Base-by-base conservation (phyloP, 2,329 filamentous ascomycete species). In the Cladophialophora carrionii region DNA sequence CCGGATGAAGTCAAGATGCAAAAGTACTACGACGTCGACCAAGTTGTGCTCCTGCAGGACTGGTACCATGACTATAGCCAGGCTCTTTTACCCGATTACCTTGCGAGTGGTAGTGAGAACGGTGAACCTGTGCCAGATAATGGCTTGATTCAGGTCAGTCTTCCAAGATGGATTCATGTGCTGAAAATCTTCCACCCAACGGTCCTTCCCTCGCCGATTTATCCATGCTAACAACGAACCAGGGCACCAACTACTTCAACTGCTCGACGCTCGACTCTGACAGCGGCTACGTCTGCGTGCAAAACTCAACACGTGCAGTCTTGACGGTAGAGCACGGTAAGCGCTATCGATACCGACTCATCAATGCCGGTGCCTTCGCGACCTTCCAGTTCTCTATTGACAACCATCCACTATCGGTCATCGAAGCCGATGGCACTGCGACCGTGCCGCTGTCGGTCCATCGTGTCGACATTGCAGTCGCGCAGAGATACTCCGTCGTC, bases 361-460 rank as follows among this genome's bases (percentile, higher is more conserved):
- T 91, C 73, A 93, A 92, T 71, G 87, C 91, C 10, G 89, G 87
- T n/a, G 89, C 89, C 10, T 92, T 93, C 75, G 81, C 79, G 0
- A 77, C 76, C 24, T 81, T 83, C 66, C 80, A 81, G 63, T 76
- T 85, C 64, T 79, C 76, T 56, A 76, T 82, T 52, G 78, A 78
- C 68, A 73, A 60, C 31, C 57, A 60, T 20, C 32, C 57, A 6
- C 31, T 60, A 8, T 60, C 46, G 7, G 48, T 78, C 1, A 76
- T 77, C 5, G 75, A 76, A 54, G 71, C 76, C 1, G 76, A 78
- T 55, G 76, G 76, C 6, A 66, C 73, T 7, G 76, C 71, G 41
- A 68, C 71, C 0, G 72, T 75, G 3, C 75, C 75, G 0, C 78
- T 81, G 0, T 81, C 83, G 62, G 83, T 87, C 1, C 79, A 84